Base-by-base conservation (phyloP, 2,329 filamentous ascomycete species). In the Thermothelomyces thermophilus region DNA sequence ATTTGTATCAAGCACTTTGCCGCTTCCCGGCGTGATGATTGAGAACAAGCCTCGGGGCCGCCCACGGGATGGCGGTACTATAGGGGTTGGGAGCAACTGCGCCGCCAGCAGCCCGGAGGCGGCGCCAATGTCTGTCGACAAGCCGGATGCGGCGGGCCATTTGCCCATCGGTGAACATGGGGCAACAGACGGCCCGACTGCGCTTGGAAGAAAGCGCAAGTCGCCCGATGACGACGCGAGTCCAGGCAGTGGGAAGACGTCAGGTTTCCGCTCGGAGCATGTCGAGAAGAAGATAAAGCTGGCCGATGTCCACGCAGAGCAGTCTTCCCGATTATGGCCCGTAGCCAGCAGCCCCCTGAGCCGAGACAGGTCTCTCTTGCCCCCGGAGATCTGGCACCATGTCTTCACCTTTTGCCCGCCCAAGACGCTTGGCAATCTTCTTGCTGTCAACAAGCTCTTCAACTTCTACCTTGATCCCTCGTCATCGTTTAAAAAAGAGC, bases 331-430 rank as follows among this genome's bases (percentile, higher is more conserved):
- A 6, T 50, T 48, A 28, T 17, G 37, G 20, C 22, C 28, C 19
- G 17, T 40, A 41, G 33, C 20, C 44, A 46, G 34, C 30, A 45
- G 30, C 19, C 19, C 39, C 37, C 41, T 17, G 28, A 24, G 31
- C 33, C 13, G 8, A 36, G 60, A 65, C 50, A 58, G 51, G 49
- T 66, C 60, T 47, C 42, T 67, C 56, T 70, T 83, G 50, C 77
- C 82, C 62, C 70, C 73, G 58, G 78, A 83, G 67, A 69, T 86
- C 61, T 87, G 84, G 83, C 83, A 87, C 62, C 75, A 77, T 62
- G 72, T 87, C 60, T 86, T 88, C 65, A 76, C 75, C 60, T 82
- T 80, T 64, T 76, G 82, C 64, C 75, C 81, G 52, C 83, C 85
- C 50, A 73, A 68, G 63, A 72, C 75, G 55, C 71, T 89, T 62